These are phyloP conservation scores for Macrolepiota dolichaula DNA, from an alignment of 768 basidiomycete genomes.

Conservation along the genomic window DNA sequence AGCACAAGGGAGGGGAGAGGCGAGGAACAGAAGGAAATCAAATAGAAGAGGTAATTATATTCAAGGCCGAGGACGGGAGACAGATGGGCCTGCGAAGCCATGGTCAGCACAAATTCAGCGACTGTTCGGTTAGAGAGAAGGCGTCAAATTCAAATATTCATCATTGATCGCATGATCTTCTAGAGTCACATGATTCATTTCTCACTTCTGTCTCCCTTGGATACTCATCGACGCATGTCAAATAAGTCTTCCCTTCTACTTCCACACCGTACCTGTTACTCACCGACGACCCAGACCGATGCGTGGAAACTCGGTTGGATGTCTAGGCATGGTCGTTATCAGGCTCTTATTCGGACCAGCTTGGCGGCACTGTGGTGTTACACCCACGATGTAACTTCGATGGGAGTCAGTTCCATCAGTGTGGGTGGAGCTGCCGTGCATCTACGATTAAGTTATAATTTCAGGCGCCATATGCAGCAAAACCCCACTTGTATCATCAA, in stretches of 20 bases:
- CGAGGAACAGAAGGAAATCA: background rate
- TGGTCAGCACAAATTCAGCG: background rate
- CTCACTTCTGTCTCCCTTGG: background rate
- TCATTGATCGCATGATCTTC: background rate
- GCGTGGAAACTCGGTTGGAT: background rate
- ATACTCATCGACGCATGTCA: too few species aligned
- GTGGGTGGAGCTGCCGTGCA: too few species aligned
- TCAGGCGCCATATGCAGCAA: background rate
- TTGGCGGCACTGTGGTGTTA: too few species aligned
- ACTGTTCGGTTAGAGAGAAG: background rate
- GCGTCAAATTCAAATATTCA: background rate
- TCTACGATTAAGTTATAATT: background rate
- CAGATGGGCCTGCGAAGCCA: background rate
- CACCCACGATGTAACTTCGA: too few species aligned
- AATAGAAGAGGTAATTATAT: constrained; percentile 1
- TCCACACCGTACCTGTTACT: background rate
- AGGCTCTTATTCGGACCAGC: background rate
- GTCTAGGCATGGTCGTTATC: background rate
- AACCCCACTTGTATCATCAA: background rate
- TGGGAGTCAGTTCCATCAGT: too few species aligned
- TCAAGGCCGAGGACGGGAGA: background rate
- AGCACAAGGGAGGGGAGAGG: background rate
- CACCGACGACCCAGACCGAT: background rate
- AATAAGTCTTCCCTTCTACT: too few species aligned
- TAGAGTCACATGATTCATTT: background rate